Percentiles rank a stretch among this genome's conserved stretches.
Evolutionary conservation across 108 stramenopile genomes (phyloP).

Genomic region (Thalassiosira profunda): DNA sequence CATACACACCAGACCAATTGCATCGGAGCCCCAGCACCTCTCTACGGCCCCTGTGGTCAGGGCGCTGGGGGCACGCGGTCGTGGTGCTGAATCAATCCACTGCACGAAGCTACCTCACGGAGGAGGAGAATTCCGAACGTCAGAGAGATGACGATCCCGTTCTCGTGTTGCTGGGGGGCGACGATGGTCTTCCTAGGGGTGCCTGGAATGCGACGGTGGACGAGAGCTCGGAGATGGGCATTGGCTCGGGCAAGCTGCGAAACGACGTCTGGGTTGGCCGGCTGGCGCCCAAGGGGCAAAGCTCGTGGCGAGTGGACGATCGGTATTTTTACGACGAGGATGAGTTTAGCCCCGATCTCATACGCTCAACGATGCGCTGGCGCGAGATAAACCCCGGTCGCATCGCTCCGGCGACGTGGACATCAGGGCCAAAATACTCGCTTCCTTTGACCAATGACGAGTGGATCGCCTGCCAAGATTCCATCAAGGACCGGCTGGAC

Average conservation of each 20-base stretch:
- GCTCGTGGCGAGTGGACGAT: conserved; percentile 40
- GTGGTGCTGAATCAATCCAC: conserved; percentile 47
- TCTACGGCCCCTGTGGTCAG: conserved; percentile 50
- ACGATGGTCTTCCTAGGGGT: conserved; percentile 46
- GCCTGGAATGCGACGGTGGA: conserved; percentile 1
- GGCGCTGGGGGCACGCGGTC: conserved; percentile 53
- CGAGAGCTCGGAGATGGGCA: conserved; percentile 7
- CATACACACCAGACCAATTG: conserved; percentile 52
- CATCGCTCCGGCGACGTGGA: conserved; percentile 41
- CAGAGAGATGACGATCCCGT: conserved; percentile 15
- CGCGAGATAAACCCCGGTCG: conserved; percentile 36
- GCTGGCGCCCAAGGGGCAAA: conserved; percentile 25
- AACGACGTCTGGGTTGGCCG: conserved; percentile 56
- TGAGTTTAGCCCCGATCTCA: conserved; percentile 23
- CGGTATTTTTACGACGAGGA: conserved; percentile 20
- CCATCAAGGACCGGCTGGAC: conserved; percentile 32
- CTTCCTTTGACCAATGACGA: conserved; percentile 65
- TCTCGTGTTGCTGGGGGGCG: conserved; percentile 55
- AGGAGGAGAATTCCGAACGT: conserved; percentile 43
- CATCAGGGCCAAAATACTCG: conserved; percentile 2
- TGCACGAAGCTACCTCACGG: conserved; percentile 41
- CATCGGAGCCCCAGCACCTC: conserved; percentile 25
- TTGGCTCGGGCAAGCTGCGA: conserved; percentile 40
- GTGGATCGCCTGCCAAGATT: conserved; percentile 79
- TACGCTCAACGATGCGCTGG: conserved; percentile 53